Evolutionary conservation across 1,284 basidiomycete genomes (phyloP).

Genomic region (Moesziomyces antarcticus): DNA sequence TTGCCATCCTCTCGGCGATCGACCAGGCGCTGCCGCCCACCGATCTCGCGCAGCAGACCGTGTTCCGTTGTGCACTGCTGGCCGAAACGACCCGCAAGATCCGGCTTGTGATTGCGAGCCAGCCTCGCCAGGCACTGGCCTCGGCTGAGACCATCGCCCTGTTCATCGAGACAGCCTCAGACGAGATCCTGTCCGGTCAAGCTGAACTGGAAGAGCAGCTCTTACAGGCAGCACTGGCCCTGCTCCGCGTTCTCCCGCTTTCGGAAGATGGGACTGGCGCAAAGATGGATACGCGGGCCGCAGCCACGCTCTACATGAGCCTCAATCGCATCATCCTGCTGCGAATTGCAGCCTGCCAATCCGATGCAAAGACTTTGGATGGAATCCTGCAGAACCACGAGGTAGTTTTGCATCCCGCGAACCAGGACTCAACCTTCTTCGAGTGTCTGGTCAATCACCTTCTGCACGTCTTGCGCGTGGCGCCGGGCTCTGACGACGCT

Average conservation of each 20-base stretch:
- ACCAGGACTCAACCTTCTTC: slow-evolving; percentile 51
- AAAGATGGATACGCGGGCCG: slow-evolving; percentile 4
- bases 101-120: slow-evolving; percentile 3
- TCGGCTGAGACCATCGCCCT: slow-evolving; percentile 22
- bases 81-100: slow-evolving; percentile 15
- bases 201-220: slow-evolving; percentile 29
- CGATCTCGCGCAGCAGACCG: slow-evolving; percentile 38
- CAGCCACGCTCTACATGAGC: slow-evolving; percentile 39
- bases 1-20: slow-evolving; percentile 39
- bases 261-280: neutral
- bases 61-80: slow-evolving; percentile 32
- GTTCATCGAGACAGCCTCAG: slow-evolving; percentile 46
- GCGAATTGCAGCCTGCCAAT: slow-evolving; percentile 19
- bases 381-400: slow-evolving; percentile 41
- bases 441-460: slow-evolving; percentile 52
- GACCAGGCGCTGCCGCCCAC: slow-evolving; percentile 41
- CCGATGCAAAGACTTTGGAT: slow-evolving; percentile 17
- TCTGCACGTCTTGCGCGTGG: slow-evolving; percentile 9
- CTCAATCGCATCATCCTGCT: slow-evolving; percentile 52
- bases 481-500: neutral
- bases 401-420: slow-evolving; percentile 30
- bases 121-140: slow-evolving; percentile 8
- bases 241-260: slow-evolving; percentile 22
- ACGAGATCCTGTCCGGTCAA: slow-evolving; percentile 34
- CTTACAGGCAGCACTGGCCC: slow-evolving; percentile 12